phyloP scores from a whole-genome alignment of 1,284 basidiomycete species.

The Trichosporon inkin region DNA sequence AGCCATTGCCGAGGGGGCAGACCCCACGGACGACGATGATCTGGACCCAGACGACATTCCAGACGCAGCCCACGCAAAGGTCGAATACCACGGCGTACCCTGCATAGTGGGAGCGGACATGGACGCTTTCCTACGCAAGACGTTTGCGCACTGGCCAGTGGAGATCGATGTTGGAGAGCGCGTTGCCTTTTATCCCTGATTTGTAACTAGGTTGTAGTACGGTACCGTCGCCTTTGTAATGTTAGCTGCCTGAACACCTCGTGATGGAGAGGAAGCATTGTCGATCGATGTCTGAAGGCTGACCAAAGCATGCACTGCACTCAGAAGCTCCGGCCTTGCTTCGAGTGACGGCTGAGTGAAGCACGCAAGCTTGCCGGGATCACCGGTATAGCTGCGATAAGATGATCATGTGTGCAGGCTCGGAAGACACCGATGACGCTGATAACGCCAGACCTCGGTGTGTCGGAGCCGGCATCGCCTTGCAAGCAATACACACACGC shows the following conservation, averaged over 20 bases:
- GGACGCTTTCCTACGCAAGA: conserved; percentile 14
- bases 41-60: conserved; percentile 20
- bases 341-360: no score
- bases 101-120: conserved; percentile 15
- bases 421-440: conserved; percentile 3
- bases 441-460: background rate
- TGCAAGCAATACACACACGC: background rate
- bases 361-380: no score
- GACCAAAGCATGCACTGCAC: no score
- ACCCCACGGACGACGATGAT: conserved; percentile 23
- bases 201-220: no score
- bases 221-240: background rate
- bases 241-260: no score
- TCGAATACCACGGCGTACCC: conserved; percentile 20
- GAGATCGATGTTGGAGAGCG: conserved; percentile 15
- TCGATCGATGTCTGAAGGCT: no score
- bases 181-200: conserved; percentile 12
- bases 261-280: no score
- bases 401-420: background rate
- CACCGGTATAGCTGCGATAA: background rate
- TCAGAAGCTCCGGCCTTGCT: no score
- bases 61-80: background rate
- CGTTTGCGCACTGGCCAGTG: conserved; percentile 16
- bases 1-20: conserved; percentile 20
- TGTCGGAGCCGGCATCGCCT: background rate